These are phyloP conservation scores for Citrus glauca DNA, from an alignment of 345 rosid species.

Conservation along the genomic window DNA sequence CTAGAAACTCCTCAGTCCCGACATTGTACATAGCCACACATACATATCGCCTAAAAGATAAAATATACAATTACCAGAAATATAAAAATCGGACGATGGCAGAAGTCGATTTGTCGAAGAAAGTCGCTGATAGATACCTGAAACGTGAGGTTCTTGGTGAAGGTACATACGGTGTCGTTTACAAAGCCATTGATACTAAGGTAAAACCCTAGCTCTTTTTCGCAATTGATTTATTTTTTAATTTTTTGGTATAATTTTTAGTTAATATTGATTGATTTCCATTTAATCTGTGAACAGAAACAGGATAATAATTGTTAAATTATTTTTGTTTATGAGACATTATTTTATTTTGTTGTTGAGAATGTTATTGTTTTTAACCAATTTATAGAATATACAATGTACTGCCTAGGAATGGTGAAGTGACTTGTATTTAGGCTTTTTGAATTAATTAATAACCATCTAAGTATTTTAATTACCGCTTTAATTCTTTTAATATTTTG, in stretches of 20 bases:
- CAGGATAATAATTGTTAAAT: neutral
- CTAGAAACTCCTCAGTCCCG: neutral
- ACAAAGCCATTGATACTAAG: conserved; percentile 87
- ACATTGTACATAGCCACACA: neutral
- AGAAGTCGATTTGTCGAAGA: conserved; percentile 62
- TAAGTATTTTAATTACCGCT: neutral
- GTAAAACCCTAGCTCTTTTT: conserved; percentile 31
- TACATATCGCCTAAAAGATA: neutral
- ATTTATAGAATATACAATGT: neutral
- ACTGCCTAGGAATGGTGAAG: neutral
- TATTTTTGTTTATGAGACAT: neutral
- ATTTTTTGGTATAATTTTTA: neutral
- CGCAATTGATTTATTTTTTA: neutral
- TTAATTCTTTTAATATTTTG: neutral
- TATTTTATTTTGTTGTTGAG: neutral
- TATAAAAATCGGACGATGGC: conserved; percentile 25
- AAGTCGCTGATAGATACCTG: conserved; percentile 84
- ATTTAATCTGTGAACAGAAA: neutral
- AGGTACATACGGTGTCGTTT: conserved; percentile 92
- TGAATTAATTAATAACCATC: neutral
- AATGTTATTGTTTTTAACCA: neutral
- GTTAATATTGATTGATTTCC: neutral
- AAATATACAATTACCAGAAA: neutral
- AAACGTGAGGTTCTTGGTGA: conserved; percentile 88
- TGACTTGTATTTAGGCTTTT: neutral